Base-by-base conservation (phyloP, 257 asterid genomes). In the Parsonsia alboflavescens region DNA sequence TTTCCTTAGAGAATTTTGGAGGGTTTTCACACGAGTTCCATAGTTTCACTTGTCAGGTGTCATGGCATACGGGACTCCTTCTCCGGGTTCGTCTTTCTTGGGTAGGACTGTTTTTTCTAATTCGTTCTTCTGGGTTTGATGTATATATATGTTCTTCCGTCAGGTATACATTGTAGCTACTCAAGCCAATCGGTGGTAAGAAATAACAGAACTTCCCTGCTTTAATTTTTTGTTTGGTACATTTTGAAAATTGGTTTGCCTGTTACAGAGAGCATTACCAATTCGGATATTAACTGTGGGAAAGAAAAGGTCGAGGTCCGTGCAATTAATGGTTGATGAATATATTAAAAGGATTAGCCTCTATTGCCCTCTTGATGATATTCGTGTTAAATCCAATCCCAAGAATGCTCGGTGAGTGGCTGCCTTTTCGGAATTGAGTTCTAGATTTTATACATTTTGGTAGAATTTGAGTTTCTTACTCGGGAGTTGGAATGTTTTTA, bases 281-380 rank as follows among this genome's bases (percentile, higher is more conserved):
- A 89, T 90, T 77, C 90, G 97, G 73, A 80, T 93, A 71, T 76
- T 93, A 15, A 85, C 96, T 0, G 96, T 90, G 77, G 97, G 97
- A 39, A 93, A 90, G 90, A 88, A 85, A 84, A 82, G 96, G 82
- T 91, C 97, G 21, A 45, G 84, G 0, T 97, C 96, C 12, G 91
- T 91, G 75, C 90, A 90, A 82, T 87, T 91, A 74, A 73, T 86
- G 10, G 91, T 86, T 16, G 96, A 93, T 52, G 93, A 91, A 12
- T 93, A 93, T 68, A 67, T 85, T 4, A 75, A 83, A 52, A 93
- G 91, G 87, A 89, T 93, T 76, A 86, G 82, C 72, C 86, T 70
- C 76, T 91, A 88, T 70, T 93, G 97, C 84, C 80, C 81, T 24
- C 86, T 90, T 9, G 88, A 88, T 65, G 97, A 91, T 80, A 88